Base-by-base conservation (phyloP, 805 yeast species). In the Ogataea pini region DNA sequence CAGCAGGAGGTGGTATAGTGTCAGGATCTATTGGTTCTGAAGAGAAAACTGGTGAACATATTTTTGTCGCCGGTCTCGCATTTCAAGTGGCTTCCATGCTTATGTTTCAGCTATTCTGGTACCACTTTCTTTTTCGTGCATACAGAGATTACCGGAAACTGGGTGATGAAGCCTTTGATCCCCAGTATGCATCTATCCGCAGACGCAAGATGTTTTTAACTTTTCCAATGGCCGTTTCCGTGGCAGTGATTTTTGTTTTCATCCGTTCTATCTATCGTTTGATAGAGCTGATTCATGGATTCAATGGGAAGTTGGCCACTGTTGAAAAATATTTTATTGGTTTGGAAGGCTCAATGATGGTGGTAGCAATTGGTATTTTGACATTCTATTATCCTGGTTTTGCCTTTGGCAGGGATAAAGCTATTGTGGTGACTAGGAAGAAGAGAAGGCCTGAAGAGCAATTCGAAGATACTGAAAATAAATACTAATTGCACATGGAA, bases 41-140 rank as follows among this genome's bases (percentile, higher is more conserved):
- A 36, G 61, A 68, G 12, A 50, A 59, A 0, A 34, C 48, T 2
- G 92, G 92, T n/a, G 73, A 86, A 1, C 72, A 82, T 60, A 64
- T 85, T 42, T 86, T 89, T 84, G 77, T 88, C 40, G 91, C 78
- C 2, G 96, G 96, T 7, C 72, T 90, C 42, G 85, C 83, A 0
- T 74, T 85, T 59, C 96, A 90, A 68, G 91, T 88, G 4, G 65
- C 77, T 4, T 76, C 88, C 4, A 85, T 90, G 85, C 57, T 76
- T 2, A 46, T 82, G 1, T 90, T 87, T 64, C 64, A 83, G 27
- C 20, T 67, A 5, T 65, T 86, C 10, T 76, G 78, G 70, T 59
- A 65, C 31, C 69, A 72, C 43, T 80, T 86, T 64, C 56, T 76
- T 17, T 69, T 61, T 58, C 65, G 70, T 29, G 67, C 77, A 19